Percentiles rank a stretch among this genome's conserved stretches.
Conservation (phyloP, 805 yeast genomes). For the Gaillardinia entomophila region DNA sequence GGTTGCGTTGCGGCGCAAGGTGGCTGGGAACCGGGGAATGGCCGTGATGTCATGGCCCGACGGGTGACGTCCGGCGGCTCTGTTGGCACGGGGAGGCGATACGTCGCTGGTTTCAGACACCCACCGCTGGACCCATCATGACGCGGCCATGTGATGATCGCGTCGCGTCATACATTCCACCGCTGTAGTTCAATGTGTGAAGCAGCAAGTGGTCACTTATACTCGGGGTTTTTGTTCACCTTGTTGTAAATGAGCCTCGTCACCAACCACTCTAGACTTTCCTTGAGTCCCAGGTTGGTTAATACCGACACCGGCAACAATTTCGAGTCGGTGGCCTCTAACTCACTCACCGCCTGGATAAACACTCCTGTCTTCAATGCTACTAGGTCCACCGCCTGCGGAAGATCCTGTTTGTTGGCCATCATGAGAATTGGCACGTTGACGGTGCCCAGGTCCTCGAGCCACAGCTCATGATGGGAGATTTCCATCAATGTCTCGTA, state of each 20-base stretch:
- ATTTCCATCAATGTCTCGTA: conserved; percentile 52
- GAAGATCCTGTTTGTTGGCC: conserved; percentile 87
- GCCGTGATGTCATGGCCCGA: too few species aligned
- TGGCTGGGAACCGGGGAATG: too few species aligned
- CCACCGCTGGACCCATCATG: too few species aligned
- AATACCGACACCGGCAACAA: conserved; percentile 87
- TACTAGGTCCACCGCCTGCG: conserved; percentile 41
- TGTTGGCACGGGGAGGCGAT: too few species aligned
- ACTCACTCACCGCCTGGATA: conserved; percentile 72
- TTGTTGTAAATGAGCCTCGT: conserved; percentile 67
- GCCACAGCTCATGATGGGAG: conserved; percentile 42
- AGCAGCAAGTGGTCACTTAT: conserved; percentile 26
- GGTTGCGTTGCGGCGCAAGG: too few species aligned
- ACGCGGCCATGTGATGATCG: too few species aligned
- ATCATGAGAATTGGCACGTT: conserved; percentile 88
- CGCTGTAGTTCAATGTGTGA: too few species aligned
- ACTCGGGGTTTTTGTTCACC: conserved; percentile 53
- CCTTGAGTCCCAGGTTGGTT: conserved; percentile 76
- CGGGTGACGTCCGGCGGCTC: too few species aligned
- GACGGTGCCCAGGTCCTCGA: conserved; percentile 22
- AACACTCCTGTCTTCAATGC: conserved; percentile 75
- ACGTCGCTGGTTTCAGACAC: too few species aligned
- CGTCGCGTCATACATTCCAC: too few species aligned
- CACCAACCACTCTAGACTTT: conserved; percentile 85
- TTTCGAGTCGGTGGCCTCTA: conserved; percentile 87